Conservation (phyloP, 1,284 basidiomycete genomes). For the Mycena sp. region DNA sequence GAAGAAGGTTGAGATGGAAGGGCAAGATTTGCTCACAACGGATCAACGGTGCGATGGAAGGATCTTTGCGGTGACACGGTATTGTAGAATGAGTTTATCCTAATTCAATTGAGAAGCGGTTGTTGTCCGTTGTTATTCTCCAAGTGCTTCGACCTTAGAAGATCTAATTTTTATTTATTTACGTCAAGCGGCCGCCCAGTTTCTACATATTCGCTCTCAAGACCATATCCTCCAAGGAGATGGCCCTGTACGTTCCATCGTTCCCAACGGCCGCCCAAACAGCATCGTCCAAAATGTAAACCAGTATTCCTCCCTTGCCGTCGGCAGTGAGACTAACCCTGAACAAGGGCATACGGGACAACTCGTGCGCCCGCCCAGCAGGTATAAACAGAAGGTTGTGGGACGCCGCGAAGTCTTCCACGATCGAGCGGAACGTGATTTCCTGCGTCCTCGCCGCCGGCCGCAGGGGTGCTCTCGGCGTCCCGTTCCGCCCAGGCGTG, state of each 20-base stretch:
- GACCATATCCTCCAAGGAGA: slow-evolving; percentile 76
- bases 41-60: slow-evolving; percentile 4
- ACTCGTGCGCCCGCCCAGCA: slow-evolving; percentile 82
- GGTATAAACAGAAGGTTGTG: slow-evolving; percentile 92
- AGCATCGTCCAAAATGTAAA: slow-evolving; percentile 90
- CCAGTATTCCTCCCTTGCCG: slow-evolving; percentile 85
- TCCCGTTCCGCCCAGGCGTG: slow-evolving; percentile 24
- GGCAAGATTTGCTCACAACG: slow-evolving; percentile 4
- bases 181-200: too few species aligned
- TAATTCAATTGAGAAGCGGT: neutral
- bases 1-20: neutral
- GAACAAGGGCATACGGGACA: slow-evolving; percentile 88
- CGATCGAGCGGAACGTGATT: slow-evolving; percentile 91
- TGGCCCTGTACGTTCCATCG: slow-evolving; percentile 67
- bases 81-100: neutral
- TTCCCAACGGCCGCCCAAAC: slow-evolving; percentile 74
- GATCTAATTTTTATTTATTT: too few species aligned
- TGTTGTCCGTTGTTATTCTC: too few species aligned
- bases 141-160: too few species aligned
- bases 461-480: slow-evolving; percentile 39
- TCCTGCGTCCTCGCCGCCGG: slow-evolving; percentile 64
- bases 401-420: slow-evolving; percentile 86
- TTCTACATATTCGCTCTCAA: slow-evolving; percentile 56
- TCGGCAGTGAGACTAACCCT: slow-evolving; percentile 81
- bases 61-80: slow-evolving; percentile 5